Conservation (phyloP, 179 eudicot species). For the Beta macrorhiza region DNA sequence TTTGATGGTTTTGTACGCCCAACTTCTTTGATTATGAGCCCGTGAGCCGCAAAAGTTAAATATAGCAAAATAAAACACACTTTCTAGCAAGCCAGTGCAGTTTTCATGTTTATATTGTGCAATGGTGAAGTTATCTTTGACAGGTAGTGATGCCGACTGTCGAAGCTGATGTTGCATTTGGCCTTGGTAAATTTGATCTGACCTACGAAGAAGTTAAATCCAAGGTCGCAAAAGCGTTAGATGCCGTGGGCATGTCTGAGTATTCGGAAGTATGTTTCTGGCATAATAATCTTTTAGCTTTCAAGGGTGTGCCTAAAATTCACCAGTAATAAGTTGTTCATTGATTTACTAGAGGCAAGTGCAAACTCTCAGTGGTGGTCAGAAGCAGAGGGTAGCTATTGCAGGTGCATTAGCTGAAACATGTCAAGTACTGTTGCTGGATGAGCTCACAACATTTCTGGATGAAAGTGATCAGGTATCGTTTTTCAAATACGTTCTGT, state of each 20-base stretch:
- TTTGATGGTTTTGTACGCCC: not conserved
- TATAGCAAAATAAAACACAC: not conserved
- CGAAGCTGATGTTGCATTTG: slow-evolving; percentile 97
- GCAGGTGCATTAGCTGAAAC: slow-evolving; percentile 99
- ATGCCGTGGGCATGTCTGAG: slow-evolving; percentile 83
- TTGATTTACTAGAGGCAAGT: slow-evolving; percentile 61
- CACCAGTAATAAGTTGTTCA: slow-evolving; percentile 2
- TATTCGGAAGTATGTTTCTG: slow-evolving; percentile 55
- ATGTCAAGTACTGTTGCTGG: slow-evolving; percentile 81
- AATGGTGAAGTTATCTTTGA: slow-evolving; percentile 11
- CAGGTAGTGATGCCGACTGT: slow-evolving; percentile 99
- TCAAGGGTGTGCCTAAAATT: not conserved
- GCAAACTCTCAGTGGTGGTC: slow-evolving; percentile 99
- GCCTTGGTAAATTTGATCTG: slow-evolving; percentile 72
- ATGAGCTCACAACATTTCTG: slow-evolving; percentile 96
- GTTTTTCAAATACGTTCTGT: not conserved
- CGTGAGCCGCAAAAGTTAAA: not conserved
- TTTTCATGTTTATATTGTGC: not conserved
- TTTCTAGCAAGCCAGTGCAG: not conserved
- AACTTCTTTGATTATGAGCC: not conserved
- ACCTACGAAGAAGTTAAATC: slow-evolving; percentile 54
- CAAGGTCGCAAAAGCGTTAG: slow-evolving; percentile 71
- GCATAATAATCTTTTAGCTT: not conserved
- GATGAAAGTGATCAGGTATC: slow-evolving; percentile 92
- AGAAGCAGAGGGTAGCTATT: slow-evolving; percentile 96